Conservation (phyloP, 192 early-diverging fungal species). For the Dimargaris cristalligena region DNA sequence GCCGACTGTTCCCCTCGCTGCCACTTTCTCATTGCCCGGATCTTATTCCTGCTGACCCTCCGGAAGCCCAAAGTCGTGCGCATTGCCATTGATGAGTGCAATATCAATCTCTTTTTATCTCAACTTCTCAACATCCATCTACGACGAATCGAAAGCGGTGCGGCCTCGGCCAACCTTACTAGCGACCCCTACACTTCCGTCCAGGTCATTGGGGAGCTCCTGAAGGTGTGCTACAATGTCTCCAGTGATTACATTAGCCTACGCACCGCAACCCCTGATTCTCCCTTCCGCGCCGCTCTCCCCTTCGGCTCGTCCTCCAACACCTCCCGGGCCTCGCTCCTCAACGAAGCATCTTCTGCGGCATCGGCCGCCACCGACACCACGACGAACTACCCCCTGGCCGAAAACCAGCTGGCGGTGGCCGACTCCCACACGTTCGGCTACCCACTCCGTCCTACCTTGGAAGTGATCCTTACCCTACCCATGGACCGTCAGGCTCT, state of each 20-base stretch:
- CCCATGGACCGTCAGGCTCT: background rate
- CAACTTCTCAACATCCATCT: background rate
- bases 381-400: background rate
- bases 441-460: background rate
- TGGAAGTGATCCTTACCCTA: background rate
- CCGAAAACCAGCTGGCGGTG: background rate
- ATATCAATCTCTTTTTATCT: background rate
- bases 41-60: constrained; percentile 6
- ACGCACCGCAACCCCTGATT: background rate
- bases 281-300: too few species aligned
- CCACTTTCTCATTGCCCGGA: constrained; percentile 5
- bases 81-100: background rate
- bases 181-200: background rate
- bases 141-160: background rate
- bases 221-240: constrained; percentile 6
- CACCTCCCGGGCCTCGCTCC: background rate
- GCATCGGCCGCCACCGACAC: background rate
- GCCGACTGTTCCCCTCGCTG: background rate
- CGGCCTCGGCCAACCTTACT: background rate
- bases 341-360: too few species aligned
- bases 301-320: too few species aligned
- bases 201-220: background rate
- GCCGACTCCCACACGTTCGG: background rate
- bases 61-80: background rate
- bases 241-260: background rate